Conservation (phyloP, 106 monocot genomes). For the Agapanthus africanus region DNA sequence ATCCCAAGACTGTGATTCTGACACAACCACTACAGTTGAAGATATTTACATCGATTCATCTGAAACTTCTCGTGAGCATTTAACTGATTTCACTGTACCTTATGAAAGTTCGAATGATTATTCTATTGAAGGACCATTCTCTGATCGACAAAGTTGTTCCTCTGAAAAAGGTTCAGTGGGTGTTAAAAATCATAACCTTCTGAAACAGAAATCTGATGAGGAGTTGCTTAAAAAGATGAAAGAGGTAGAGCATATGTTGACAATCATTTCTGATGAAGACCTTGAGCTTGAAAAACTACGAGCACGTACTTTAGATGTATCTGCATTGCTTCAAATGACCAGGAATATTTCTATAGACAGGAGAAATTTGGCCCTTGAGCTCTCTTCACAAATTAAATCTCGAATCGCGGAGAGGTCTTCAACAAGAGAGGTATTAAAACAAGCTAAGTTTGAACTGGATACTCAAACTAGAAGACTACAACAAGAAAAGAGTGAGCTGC, state of each 20-base stretch:
- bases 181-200: constrained; percentile 10
- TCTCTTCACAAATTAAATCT: constrained; percentile 56
- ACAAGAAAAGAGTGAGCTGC: constrained; percentile 73
- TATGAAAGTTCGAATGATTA: constrained; percentile 8
- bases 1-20: constrained; percentile 39
- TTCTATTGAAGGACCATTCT: constrained; percentile 14
- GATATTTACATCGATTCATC: constrained; percentile 67
- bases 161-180: constrained; percentile 15
- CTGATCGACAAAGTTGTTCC: constrained; percentile 11
- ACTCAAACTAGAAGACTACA: constrained; percentile 74
- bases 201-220: constrained; percentile 37
- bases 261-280: constrained; percentile 34
- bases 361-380: constrained; percentile 53
- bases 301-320: constrained; percentile 14
- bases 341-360: constrained; percentile 43
- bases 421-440: constrained; percentile 42
- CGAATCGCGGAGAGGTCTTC: constrained; percentile 57
- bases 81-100: constrained; percentile 16
- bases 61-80: constrained; percentile 13
- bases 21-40: constrained; percentile 42
- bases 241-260: constrained; percentile 46
- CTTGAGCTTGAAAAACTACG: constrained; percentile 24
- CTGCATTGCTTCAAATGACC: constrained; percentile 38
- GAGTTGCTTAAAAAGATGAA: constrained; percentile 44
- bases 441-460: constrained; percentile 51